phyloP scores from a whole-genome alignment of 2,329 filamentous ascomycete species.

The Microsporum audouinii region DNA sequence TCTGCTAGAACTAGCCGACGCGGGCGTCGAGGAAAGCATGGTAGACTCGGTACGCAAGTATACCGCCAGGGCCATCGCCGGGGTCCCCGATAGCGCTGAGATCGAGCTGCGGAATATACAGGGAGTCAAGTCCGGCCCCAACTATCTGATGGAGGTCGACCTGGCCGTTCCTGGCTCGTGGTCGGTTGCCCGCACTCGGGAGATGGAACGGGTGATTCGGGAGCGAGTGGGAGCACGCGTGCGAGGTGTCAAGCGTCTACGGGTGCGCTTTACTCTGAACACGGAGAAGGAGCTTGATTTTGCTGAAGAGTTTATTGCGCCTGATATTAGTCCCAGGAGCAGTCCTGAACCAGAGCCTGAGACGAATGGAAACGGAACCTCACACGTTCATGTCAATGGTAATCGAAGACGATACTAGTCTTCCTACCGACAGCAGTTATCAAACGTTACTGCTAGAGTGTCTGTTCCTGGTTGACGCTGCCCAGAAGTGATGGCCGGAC shows the following conservation, averaged over 20 bases:
- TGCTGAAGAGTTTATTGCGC: constrained; percentile 69
- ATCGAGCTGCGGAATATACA: constrained; percentile 67
- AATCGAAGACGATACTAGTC: neutral
- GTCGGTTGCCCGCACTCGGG: constrained; percentile 59
- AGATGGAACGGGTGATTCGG: constrained; percentile 62
- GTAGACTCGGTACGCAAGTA: constrained; percentile 59
- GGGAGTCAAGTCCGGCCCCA: constrained; percentile 91
- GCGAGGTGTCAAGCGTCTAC: constrained; percentile 70
- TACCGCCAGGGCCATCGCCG: constrained; percentile 47
- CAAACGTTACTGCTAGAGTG: too few relatives aligned
- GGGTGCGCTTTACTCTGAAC: constrained; percentile 68
- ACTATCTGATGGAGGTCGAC: constrained; percentile 86
- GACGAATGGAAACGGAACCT: constrained; percentile 24
- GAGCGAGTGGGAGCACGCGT: constrained; percentile 63
- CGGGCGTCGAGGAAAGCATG: constrained; percentile 74
- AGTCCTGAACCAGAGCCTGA: constrained; percentile 52
- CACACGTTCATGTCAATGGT: neutral
- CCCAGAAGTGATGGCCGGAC: neutral
- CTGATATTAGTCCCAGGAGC: constrained; percentile 46
- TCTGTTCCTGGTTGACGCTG: too few relatives aligned
- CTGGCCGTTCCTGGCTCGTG: constrained; percentile 65
- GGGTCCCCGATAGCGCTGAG: constrained; percentile 43
- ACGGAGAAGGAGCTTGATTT: constrained; percentile 47
- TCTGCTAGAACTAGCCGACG: constrained; percentile 81
- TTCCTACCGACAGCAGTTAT: neutral